Conservation (phyloP, 164 flowering plant species). For the Liquidambar formosana region DNA sequence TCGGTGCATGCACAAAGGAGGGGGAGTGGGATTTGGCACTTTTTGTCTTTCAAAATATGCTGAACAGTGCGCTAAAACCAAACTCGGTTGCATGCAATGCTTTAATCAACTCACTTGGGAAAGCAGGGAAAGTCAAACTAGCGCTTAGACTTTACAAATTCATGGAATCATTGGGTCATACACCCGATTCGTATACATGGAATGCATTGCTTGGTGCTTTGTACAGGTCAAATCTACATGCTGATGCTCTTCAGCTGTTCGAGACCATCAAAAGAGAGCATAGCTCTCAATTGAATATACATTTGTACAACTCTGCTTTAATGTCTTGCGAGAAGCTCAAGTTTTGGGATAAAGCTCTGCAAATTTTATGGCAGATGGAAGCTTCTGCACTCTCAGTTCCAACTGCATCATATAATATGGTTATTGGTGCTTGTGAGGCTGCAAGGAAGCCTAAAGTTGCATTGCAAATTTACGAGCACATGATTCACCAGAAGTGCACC, state of each 20-base stretch:
- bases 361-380: constrained; percentile 88
- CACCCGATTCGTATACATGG: constrained; percentile 80
- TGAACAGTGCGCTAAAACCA: constrained; percentile 51
- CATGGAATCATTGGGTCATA: constrained; percentile 54
- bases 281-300: constrained; percentile 38
- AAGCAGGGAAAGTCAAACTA: constrained; percentile 58
- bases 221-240: constrained; percentile 50
- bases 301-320: constrained; percentile 65
- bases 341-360: constrained; percentile 75
- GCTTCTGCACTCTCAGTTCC: constrained; percentile 48
- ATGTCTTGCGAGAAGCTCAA: constrained; percentile 79
- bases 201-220: constrained; percentile 73
- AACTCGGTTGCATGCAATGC: constrained; percentile 64
- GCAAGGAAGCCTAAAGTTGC: constrained; percentile 82
- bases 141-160: constrained; percentile 56
- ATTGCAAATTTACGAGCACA: constrained; percentile 77
- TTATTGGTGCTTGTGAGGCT: constrained; percentile 75
- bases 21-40: constrained; percentile 75
- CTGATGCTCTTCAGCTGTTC: constrained; percentile 69
- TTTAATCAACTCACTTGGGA: constrained; percentile 78
- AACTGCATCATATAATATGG: constrained; percentile 70
- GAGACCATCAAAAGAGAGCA: constrained; percentile 46
- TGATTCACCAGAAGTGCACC: constrained; percentile 55
- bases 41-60: constrained; percentile 54
- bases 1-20: constrained; percentile 70